These are phyloP conservation scores for Chlorella variabilis DNA, from an alignment of 163 green algal genomes.

Conservation along the genomic window DNA sequence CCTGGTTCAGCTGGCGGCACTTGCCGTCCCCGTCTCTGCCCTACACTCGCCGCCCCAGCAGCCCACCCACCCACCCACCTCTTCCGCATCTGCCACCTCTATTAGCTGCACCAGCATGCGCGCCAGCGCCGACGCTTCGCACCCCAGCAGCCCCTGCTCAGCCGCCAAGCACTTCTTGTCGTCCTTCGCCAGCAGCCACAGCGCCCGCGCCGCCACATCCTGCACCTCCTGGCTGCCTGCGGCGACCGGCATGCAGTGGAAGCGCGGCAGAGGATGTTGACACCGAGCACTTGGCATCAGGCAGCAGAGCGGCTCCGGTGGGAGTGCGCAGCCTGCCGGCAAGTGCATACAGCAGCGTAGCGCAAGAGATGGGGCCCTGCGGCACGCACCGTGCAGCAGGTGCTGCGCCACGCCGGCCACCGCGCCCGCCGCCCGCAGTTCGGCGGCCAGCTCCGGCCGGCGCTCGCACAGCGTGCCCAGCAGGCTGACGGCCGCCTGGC, in stretches of 20 bases:
- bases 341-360: no score
- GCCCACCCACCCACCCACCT: no score
- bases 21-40: no score
- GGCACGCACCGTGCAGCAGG: constrained; percentile 12
- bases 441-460: constrained; percentile 4
- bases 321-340: no score
- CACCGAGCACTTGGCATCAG: no score
- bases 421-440: constrained; percentile 4
- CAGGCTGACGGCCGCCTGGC: constrained; percentile 9
- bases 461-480: constrained; percentile 30
- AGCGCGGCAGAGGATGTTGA: no score
- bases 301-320: no score
- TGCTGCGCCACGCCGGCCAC: background rate
- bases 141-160: background rate
- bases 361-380: no score
- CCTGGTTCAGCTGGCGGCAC: no score
- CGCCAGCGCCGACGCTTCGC: background rate
- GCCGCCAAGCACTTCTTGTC: background rate
- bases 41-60: no score
- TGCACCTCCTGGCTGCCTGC: constrained; percentile 22
- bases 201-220: constrained; percentile 20
- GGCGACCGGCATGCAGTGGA: no score
- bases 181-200: constrained; percentile 37
- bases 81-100: constrained; percentile 22
- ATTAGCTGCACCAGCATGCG: background rate